Base-by-base conservation (phyloP, 208 protist genomes). In the Trichomonas tenax region DNA sequence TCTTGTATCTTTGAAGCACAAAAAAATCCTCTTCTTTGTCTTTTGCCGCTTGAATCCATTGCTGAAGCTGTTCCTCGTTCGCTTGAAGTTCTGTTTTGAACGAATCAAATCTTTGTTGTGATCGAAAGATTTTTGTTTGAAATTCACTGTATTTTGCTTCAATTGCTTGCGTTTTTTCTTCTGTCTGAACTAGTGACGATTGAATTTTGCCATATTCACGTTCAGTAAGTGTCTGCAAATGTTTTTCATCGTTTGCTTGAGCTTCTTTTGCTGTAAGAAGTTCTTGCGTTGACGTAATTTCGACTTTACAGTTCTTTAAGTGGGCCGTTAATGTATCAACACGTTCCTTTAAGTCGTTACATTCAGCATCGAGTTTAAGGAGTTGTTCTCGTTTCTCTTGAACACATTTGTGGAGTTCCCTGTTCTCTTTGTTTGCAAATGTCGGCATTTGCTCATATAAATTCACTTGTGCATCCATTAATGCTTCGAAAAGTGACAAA, bases 11-110 rank as follows among this genome's bases (percentile, higher is more conserved):
- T 82, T 96, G 49, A 82, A 96, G 9, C 3, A 81, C 34, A 31
- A 82, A n/a, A 48, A 82, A 81, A 15, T 96, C 93, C 82, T 96
- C 93, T 46, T 96, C 93, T 82, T 96, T 96, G 63, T 96, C 46
- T 46, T 82, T 72, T n/a, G 49, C 51, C 31, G 26, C 49, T 41
- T 23, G 8, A 23, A 31, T 49, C 93, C 93, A 96, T 82, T 96
- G 36, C 23, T 96, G 46, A 36, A 96, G 21, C 45, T 96, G 46
- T 82, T 96, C 21, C 45, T 96, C 40, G 46, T 93, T 93, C 4
- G 46, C 8, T 51, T 93, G 6, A 1, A 51, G 4, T 26, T 93
- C 44, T 48, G 48, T 41, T 93, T 51, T 23, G n/a, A 93, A 93
- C n/a, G 41, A 38, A 21, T 51, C 44, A 17, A 93, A 36, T n/a